A percentile compares a stretch with the other conserved stretches of the same genome.
phyloP scores from a whole-genome alignment of 1,139 yeast genomes.

The Pichia sp. region DNA sequence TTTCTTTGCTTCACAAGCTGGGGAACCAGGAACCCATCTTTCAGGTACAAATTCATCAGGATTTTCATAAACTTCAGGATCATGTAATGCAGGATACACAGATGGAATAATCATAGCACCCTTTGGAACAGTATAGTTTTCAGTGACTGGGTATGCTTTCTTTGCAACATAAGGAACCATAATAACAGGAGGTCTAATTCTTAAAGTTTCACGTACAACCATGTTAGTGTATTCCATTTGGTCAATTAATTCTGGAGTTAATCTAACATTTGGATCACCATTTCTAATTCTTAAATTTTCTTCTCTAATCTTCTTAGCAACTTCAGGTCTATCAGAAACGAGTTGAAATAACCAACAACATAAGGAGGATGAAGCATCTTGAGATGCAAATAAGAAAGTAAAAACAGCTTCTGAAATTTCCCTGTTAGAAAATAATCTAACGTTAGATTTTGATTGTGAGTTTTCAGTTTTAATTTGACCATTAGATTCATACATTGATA shows the following conservation, averaged over 20 bases:
- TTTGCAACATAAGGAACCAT: conserved; percentile 97
- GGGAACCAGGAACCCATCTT: conserved; percentile 76
- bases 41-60: conserved; percentile 95
- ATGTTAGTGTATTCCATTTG: conserved; percentile 80
- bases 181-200: conserved; percentile 94
- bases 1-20: conserved; percentile 59
- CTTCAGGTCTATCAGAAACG: conserved; percentile 92
- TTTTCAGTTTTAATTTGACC: conserved; percentile 30
- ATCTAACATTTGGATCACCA: conserved; percentile 58
- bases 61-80: conserved; percentile 89
- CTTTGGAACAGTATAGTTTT: conserved; percentile 85
- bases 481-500: conserved; percentile 67
- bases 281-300: conserved; percentile 83
- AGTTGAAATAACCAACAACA: conserved; percentile 98
- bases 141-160: conserved; percentile 75
- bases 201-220: conserved; percentile 86
- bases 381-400: conserved; percentile 94
- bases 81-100: conserved; percentile 90
- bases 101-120: conserved; percentile 97
- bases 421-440: conserved; percentile 80
- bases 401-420: conserved; percentile 95
- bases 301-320: conserved; percentile 74
- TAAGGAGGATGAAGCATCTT: conserved; percentile 96
- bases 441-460: conserved; percentile 45
- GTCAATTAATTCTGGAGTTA: conserved; percentile 69